A percentile compares a stretch with the other conserved stretches of the same genome.
These are phyloP conservation scores for Cyberlindnera lachancei DNA, from an alignment of 805 yeast species.

Conservation along the genomic window DNA sequence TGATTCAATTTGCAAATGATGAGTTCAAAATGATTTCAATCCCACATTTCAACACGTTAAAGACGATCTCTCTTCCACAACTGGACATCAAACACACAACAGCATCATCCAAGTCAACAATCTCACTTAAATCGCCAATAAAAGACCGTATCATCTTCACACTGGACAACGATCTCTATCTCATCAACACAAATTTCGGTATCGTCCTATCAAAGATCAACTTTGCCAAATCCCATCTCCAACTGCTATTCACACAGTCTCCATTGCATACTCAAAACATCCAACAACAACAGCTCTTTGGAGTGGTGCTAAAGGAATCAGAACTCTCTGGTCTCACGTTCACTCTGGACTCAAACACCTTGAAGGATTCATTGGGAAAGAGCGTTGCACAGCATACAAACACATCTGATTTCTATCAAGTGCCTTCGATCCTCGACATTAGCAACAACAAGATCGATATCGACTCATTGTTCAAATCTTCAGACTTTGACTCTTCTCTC, in stretches of 20 bases:
- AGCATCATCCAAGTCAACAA: background rate
- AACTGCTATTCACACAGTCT: conserved; percentile 9
- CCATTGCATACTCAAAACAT: conserved; percentile 3
- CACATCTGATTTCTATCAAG: conserved; percentile 9
- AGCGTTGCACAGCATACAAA: conserved; percentile 9
- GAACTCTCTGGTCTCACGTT: conserved; percentile 29
- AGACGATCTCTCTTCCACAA: conserved; percentile 7
- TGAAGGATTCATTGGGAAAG: conserved; percentile 66
- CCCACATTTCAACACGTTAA: conserved; percentile 18
- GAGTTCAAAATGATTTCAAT: conserved; percentile 11
- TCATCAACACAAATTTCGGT: conserved; percentile 29
- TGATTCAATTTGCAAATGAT: conserved; percentile 16
- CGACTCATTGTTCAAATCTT: conserved; percentile 18
- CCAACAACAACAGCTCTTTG: conserved; percentile 12
- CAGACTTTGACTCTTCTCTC: conserved; percentile 26
- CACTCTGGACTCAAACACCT: conserved; percentile 59
- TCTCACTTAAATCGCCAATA: conserved; percentile 20
- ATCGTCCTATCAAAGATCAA: conserved; percentile 16
- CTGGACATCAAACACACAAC: conserved; percentile 3
- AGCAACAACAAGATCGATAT: conserved; percentile 10
- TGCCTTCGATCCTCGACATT: conserved; percentile 23
- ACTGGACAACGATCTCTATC: conserved; percentile 22
- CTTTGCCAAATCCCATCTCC: conserved; percentile 12
- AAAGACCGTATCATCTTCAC: conserved; percentile 20
- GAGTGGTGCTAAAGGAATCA: conserved; percentile 11